These are phyloP conservation scores for Rhizopus sp. DNA, from an alignment of 371 early-diverging fungal genomes.

Conservation along the genomic window DNA sequence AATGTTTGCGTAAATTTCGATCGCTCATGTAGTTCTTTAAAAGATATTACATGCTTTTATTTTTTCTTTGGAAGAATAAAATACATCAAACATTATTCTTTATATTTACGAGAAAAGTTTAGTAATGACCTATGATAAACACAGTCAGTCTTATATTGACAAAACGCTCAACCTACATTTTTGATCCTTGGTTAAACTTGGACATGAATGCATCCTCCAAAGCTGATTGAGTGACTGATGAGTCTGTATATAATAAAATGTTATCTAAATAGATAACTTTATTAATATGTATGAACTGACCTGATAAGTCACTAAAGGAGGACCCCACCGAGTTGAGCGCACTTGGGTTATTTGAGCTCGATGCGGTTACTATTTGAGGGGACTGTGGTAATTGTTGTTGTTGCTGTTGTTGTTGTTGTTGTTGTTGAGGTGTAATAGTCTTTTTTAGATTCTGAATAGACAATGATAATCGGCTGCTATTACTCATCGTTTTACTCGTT, in stretches of 20 bases:
- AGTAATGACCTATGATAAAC: slow-evolving; percentile 15
- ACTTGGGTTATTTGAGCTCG: slow-evolving; percentile 30
- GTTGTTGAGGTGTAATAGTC: slow-evolving; percentile 1
- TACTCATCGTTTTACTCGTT: not conserved
- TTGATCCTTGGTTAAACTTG: slow-evolving; percentile 56
- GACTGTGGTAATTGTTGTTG: not conserved
- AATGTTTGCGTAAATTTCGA: no score
- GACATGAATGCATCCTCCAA: slow-evolving; percentile 63
- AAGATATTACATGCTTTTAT: no score
- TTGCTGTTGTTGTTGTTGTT: not conserved
- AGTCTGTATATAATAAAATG: slow-evolving; percentile 27
- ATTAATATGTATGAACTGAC: slow-evolving; percentile 11
- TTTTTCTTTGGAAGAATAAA: no score
- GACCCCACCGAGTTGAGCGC: slow-evolving; percentile 56
- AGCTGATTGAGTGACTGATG: slow-evolving; percentile 63
- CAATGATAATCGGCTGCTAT: slow-evolving; percentile 13
- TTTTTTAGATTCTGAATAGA: slow-evolving; percentile 22
- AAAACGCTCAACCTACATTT: slow-evolving; percentile 39
- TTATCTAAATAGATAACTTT: no score
- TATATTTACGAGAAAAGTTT: slow-evolving; percentile 12
- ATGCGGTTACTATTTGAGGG: slow-evolving; percentile 8
- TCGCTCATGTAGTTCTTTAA: no score
- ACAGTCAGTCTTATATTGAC: not conserved
- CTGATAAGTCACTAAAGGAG: slow-evolving; percentile 59
- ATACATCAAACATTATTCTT: no score